Conservation (phyloP, 106 monocot genomes). For the Gastrodia elata region DNA sequence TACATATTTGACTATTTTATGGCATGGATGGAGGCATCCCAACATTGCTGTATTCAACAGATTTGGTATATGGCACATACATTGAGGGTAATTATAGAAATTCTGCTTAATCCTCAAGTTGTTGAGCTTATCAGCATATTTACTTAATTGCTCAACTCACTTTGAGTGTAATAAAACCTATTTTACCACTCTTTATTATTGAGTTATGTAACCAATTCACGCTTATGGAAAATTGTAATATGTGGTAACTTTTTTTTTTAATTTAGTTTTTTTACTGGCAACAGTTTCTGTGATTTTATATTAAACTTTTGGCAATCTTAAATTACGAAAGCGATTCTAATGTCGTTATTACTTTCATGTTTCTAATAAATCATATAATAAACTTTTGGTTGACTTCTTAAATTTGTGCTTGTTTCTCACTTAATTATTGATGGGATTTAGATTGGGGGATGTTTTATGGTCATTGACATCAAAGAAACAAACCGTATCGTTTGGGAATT, state of each 20-base stretch:
- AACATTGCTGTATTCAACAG: too few relatives aligned
- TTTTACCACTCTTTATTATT: neutral
- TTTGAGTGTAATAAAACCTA: too few relatives aligned
- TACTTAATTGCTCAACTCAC: too few relatives aligned
- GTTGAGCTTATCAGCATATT: too few relatives aligned
- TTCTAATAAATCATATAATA: neutral
- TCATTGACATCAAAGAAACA: slow-evolving; percentile 85
- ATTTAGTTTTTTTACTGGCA: neutral
- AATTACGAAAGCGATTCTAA: neutral
- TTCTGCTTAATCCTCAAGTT: too few relatives aligned
- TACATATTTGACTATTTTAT: too few relatives aligned
- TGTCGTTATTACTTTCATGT: neutral
- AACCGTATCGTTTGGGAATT: slow-evolving; percentile 71
- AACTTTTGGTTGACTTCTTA: neutral
- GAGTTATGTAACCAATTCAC: neutral
- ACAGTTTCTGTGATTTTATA: neutral
- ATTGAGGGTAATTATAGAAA: too few relatives aligned
- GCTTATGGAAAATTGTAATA: slow-evolving; percentile 1
- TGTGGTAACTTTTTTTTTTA: neutral
- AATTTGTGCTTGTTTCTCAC: slow-evolving; percentile 1
- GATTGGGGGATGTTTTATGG: slow-evolving; percentile 90
- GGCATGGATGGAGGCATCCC: too few relatives aligned
- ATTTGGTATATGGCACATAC: too few relatives aligned
- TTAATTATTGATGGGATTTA: slow-evolving; percentile 17
- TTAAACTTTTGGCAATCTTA: neutral